phyloP scores from a whole-genome alignment of 805 yeast genomes.

The Candida piceae region DNA sequence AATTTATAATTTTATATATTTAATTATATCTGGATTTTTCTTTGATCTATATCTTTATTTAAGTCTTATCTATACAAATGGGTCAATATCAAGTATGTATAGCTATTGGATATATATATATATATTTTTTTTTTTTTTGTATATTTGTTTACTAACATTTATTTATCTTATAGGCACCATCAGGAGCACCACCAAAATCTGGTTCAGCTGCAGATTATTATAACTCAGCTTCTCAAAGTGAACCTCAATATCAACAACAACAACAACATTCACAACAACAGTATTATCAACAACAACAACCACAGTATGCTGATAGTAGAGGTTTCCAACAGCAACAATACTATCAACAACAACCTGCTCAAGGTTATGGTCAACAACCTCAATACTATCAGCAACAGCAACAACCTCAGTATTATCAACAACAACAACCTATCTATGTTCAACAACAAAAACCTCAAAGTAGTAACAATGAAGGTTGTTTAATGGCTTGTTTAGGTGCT shows the following conservation, averaged over 20 bases:
- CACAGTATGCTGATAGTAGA: constrained; percentile 28
- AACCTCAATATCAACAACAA: background rate
- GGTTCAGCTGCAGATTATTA: constrained; percentile 12
- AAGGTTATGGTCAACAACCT: constrained; percentile 14
- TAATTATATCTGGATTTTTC: too few species aligned
- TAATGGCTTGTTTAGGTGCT: constrained; percentile 50
- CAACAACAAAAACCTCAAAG: constrained; percentile 45
- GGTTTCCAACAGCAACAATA: background rate
- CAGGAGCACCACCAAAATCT: constrained; percentile 7
- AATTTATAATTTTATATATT: background rate
- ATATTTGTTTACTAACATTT: constrained; percentile 1
- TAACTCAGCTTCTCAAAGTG: constrained; percentile 6
- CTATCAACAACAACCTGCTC: constrained; percentile 1
- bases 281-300: constrained; percentile 32
- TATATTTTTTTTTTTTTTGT: too few species aligned
- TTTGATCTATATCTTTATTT: background rate
- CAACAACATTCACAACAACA: constrained; percentile 7
- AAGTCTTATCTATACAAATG: background rate
- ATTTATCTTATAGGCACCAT: constrained; percentile 2
- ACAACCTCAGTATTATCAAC: constrained; percentile 35
- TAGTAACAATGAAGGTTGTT: constrained; percentile 37
- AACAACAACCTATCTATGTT: constrained; percentile 47
- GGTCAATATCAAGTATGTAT: constrained; percentile 2
- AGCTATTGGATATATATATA: too few species aligned
- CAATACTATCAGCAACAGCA: constrained; percentile 30